phyloP scores from a whole-genome alignment of 257 asterid genomes.

The Solanum microdontum region DNA sequence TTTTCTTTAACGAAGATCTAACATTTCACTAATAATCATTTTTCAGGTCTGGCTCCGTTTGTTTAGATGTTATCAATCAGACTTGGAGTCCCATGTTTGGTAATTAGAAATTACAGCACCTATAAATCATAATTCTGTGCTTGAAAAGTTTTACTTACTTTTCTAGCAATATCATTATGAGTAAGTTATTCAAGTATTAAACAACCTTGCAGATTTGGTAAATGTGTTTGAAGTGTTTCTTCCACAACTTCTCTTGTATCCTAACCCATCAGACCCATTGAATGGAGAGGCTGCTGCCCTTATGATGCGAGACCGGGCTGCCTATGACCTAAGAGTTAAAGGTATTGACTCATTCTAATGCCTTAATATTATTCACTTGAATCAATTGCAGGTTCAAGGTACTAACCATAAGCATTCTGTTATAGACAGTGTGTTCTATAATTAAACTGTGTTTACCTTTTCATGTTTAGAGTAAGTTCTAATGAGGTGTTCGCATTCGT shows the following conservation, averaged over 20 bases:
- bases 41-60: constrained; percentile 95
- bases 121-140: background rate
- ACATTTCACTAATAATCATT: background rate
- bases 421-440: background rate
- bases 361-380: background rate
- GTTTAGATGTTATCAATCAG: constrained; percentile 93
- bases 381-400: background rate
- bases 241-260: constrained; percentile 90
- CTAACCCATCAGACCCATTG: constrained; percentile 93
- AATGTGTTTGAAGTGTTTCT: constrained; percentile 92
- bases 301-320: constrained; percentile 81
- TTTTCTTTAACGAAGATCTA: background rate
- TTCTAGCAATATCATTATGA: background rate
- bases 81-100: constrained; percentile 99
- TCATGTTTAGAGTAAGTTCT: background rate
- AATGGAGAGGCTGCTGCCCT: constrained; percentile 96
- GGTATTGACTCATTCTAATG: constrained; percentile 31
- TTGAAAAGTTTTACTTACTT: background rate
- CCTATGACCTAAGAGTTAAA: constrained; percentile 78
- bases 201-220: constrained; percentile 52
- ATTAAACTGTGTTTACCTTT: background rate
- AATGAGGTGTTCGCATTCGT: background rate
- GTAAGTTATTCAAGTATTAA: background rate
- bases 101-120: constrained; percentile 12
- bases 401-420: background rate